A percentile compares a stretch with the other conserved stretches of the same genome.
These are phyloP conservation scores for Saturnispora diversa DNA, from an alignment of 805 yeast genomes.

Conservation along the genomic window DNA sequence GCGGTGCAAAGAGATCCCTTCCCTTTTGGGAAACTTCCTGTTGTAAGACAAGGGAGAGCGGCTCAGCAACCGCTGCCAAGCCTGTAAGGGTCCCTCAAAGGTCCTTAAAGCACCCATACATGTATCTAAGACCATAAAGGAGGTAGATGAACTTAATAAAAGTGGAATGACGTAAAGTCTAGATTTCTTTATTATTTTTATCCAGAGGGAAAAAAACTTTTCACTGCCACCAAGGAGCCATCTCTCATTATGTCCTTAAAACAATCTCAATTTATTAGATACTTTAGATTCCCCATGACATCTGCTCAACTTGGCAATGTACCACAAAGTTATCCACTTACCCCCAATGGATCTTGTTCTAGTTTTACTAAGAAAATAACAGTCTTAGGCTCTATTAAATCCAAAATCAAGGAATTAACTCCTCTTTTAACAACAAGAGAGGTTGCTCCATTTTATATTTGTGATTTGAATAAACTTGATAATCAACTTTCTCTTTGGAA, in stretches of 20 bases:
- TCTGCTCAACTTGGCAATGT: neutral
- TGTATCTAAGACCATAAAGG: too few species aligned
- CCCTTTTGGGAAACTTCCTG: neutral
- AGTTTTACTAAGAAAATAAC: conserved; percentile 4
- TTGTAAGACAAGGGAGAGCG: too few species aligned
- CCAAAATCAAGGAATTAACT: conserved; percentile 40
- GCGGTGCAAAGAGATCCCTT: neutral
- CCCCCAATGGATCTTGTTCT: conserved; percentile 10
- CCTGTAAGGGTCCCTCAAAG: too few species aligned
- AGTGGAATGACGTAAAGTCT: too few species aligned
- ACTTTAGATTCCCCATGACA: too few species aligned
- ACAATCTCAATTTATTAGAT: conserved; percentile 1
- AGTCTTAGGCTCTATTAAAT: conserved; percentile 12
- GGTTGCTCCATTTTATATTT: conserved; percentile 81
- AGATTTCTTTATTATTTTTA: too few species aligned
- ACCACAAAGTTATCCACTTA: conserved; percentile 9
- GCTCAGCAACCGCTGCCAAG: too few species aligned
- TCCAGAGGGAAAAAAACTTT: neutral
- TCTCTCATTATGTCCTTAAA: too few species aligned
- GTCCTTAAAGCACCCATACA: too few species aligned
- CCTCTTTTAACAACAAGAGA: conserved; percentile 1
- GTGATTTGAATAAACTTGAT: conserved; percentile 69
- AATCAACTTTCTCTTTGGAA: conserved; percentile 61
- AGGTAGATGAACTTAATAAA: too few species aligned
- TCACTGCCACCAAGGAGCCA: too few species aligned